These are phyloP conservation scores for Moniliella sp. DNA, from an alignment of 1,284 basidiomycete species.

Conservation along the genomic window DNA sequence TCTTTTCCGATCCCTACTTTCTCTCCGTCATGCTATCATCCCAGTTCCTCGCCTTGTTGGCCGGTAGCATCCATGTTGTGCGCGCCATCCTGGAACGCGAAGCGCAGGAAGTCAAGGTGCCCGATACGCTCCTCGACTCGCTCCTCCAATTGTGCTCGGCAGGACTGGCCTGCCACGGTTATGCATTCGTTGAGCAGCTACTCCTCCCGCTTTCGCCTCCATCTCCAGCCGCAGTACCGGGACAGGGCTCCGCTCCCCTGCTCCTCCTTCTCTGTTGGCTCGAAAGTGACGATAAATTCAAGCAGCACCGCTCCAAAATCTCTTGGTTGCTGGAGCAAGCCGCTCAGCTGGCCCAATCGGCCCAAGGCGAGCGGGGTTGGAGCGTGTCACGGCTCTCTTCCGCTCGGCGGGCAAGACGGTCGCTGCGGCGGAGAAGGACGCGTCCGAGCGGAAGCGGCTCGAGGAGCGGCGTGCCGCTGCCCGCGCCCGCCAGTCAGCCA, in stretches of 20 bases:
- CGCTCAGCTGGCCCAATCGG: not conserved
- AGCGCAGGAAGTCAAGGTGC: constrained; percentile 7
- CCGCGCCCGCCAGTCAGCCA: constrained; percentile 25
- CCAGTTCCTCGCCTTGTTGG: too few relatives aligned
- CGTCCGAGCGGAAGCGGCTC: constrained; percentile 5
- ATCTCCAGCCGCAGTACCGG: constrained; percentile 42
- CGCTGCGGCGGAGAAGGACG: constrained; percentile 1
- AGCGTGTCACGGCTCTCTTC: not conserved
- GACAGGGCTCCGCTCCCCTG: constrained; percentile 46
- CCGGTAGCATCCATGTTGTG: constrained; percentile 5
- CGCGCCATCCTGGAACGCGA: constrained; percentile 8
- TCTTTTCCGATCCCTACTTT: too few relatives aligned
- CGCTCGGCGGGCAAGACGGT: not conserved
- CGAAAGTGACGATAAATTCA: constrained; percentile 12
- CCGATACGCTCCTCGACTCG: constrained; percentile 69
- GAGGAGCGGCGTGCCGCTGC: constrained; percentile 20
- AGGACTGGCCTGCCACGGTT: constrained; percentile 1
- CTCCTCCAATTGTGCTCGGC: constrained; percentile 43
- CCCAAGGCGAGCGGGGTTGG: constrained; percentile 24
- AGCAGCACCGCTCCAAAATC: constrained; percentile 14
- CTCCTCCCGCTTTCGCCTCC: constrained; percentile 37
- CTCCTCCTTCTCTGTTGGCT: constrained; percentile 12
- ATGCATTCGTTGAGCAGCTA: not conserved
- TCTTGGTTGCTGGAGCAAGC: constrained; percentile 16
- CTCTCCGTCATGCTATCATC: too few relatives aligned